phyloP scores from a whole-genome alignment of 2,329 filamentous ascomycete genomes.

The Incumbomyces delicatus region DNA sequence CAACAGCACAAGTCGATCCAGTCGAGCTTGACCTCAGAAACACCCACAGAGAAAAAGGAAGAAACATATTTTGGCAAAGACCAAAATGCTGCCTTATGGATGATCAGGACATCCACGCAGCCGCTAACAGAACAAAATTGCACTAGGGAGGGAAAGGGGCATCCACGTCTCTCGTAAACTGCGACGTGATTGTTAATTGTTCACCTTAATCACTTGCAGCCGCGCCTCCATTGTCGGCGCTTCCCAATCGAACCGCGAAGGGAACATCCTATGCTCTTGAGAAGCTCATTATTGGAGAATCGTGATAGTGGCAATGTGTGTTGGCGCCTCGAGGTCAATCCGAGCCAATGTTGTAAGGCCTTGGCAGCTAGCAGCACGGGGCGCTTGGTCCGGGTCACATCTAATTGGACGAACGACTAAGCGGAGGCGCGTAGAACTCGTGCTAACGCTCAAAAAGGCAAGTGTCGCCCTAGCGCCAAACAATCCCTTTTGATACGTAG shows the following conservation, averaged over 20 bases:
- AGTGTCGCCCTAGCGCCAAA: too few species aligned
- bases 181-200: neutral
- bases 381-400: too few species aligned
- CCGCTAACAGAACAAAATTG: neutral
- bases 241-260: neutral
- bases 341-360: neutral
- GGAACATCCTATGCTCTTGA: too few species aligned
- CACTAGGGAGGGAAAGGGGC: neutral
- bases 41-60: neutral
- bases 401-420: too few species aligned
- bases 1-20: neutral
- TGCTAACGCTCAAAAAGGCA: neutral
- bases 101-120: neutral
- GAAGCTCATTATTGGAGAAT: too few species aligned
- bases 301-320: neutral
- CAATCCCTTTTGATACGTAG: too few species aligned
- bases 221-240: neutral
- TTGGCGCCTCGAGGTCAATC: neutral
- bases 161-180: neutral
- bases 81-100: neutral
- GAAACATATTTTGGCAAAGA: neutral
- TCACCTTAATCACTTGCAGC: neutral
- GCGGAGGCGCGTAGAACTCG: neutral
- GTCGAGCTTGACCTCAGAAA: neutral
- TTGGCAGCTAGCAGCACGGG: neutral